Evolutionary conservation across 1,284 basidiomycete species (phyloP), one percentile per base, ranked within the genome.

Genomic region (Cryptococcus sp.): DNA sequence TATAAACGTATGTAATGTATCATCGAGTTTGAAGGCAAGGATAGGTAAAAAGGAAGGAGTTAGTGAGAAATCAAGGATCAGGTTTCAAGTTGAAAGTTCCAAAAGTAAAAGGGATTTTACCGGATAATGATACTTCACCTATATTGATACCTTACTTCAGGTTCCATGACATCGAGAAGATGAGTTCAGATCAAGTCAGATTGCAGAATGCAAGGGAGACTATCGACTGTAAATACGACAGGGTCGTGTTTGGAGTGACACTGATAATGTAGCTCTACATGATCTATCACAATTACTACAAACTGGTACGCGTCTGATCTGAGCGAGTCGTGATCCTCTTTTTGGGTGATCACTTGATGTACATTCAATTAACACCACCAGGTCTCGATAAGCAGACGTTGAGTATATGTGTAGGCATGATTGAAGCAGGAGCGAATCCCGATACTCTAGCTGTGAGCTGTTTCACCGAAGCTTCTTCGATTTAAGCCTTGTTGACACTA

Each of bases 311-410:
- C 57, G 35, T 55, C 5, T 15, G 35, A 30, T 37, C 34, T 23
- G 13, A 10, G 8, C 7, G 2, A 43, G 14, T 33, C 1, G 36
- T 8, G 10, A 50, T 2, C 48, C 14, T 13, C 7, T 32, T 14
- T 14, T 11, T 2, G 14, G 23, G 48, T 43, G 6, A 14, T 10
- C 34, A 34, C 31, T 8, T 4, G 45, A n/a, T 30, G 5, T n/a
- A 23, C 23, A 23, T 23, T 2, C 23, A 23, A 23, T 23, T 23
- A 23, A 53, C 23, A 15, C n/a, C 32, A 10, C 38, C 56, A 76
- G 74, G 74, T 1, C 64, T 76, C 14, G 72, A 76, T 38, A 76
- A 74, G 56, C 71, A 73, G 51, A 68, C 71, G 6, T 58, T 76
- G 10, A 68, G 66, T 4, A 68, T 73, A 43, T 76, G 74, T 57